A percentile compares a stretch with the other conserved stretches of the same genome.
phyloP scores from a whole-genome alignment of 371 early-diverging fungal genomes.

The Mucor ambiguus region DNA sequence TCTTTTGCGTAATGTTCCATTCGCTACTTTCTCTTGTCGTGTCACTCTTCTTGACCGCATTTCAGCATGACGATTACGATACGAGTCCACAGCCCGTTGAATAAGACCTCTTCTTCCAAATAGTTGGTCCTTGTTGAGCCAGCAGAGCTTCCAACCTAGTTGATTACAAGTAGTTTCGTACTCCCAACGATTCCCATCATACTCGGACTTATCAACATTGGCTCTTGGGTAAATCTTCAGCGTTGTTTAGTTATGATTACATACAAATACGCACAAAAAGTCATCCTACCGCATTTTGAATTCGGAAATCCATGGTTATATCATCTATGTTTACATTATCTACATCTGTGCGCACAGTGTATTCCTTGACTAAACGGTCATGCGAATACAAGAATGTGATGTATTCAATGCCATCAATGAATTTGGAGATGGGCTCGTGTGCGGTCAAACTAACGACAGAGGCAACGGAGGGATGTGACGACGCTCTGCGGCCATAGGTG shows the following conservation, averaged over 20 bases:
- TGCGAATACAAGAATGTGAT: slow-evolving; percentile 69
- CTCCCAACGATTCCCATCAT: slow-evolving; percentile 86
- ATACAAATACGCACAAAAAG: background rate
- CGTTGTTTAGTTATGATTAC: background rate
- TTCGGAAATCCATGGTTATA: slow-evolving; percentile 21
- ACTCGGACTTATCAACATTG: slow-evolving; percentile 59
- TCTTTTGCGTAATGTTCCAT: slow-evolving; percentile 66
- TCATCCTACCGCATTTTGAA: slow-evolving; percentile 20
- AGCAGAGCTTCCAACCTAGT: slow-evolving; percentile 89
- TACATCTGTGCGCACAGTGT: slow-evolving; percentile 74
- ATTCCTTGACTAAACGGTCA: slow-evolving; percentile 64
- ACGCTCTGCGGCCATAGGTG: slow-evolving; percentile 29
- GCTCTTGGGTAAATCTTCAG: slow-evolving; percentile 81
- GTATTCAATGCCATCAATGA: slow-evolving; percentile 61
- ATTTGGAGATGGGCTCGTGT: slow-evolving; percentile 47
- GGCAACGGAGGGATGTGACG: slow-evolving; percentile 49
- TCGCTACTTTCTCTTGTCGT: slow-evolving; percentile 72
- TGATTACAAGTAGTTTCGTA: slow-evolving; percentile 88
- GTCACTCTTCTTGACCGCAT: slow-evolving; percentile 73
- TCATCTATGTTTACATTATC: slow-evolving; percentile 18
- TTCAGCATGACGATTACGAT: slow-evolving; percentile 76
- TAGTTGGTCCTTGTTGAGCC: slow-evolving; percentile 75
- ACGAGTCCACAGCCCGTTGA: slow-evolving; percentile 91
- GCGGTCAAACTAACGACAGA: slow-evolving; percentile 52
- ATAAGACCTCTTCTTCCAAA: slow-evolving; percentile 82